These are phyloP conservation scores for Volvariella surrecta DNA, from an alignment of 1,284 basidiomycete genomes.

Conservation along the genomic window DNA sequence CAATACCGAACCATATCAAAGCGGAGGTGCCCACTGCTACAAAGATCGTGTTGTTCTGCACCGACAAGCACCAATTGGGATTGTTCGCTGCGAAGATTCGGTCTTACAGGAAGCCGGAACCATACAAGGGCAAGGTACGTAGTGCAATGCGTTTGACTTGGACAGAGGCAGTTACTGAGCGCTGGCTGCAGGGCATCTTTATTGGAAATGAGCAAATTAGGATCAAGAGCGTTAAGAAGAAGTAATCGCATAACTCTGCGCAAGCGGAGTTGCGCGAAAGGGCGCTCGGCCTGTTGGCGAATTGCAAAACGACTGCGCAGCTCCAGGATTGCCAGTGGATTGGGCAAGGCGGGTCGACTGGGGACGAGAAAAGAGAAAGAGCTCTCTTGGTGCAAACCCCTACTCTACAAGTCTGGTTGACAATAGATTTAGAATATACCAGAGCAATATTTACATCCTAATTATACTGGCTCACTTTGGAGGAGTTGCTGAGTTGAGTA, in stretches of 20 bases:
- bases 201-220: conserved; percentile 84
- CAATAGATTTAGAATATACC: too few relatives aligned
- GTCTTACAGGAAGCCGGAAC: conserved; percentile 84
- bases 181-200: conserved; percentile 70
- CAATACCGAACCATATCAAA: conserved; percentile 75
- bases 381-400: too few relatives aligned
- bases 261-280: too few relatives aligned
- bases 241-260: conserved; percentile 40
- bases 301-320: too few relatives aligned
- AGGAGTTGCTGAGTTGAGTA: too few relatives aligned
- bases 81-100: conserved; percentile 86
- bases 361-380: too few relatives aligned
- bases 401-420: too few relatives aligned
- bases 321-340: too few relatives aligned
- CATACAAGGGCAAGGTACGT: conserved; percentile 93
- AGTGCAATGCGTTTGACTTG: conserved; percentile 2
- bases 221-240: conserved; percentile 92
- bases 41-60: conserved; percentile 61
- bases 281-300: too few relatives aligned
- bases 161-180: conserved; percentile 6
- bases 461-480: too few relatives aligned
- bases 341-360: too few relatives aligned
- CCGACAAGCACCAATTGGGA: conserved; percentile 74
- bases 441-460: too few relatives aligned
- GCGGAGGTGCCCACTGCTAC: conserved; percentile 65